Base-by-base conservation (phyloP, 345 rosid genomes). In the Geranium rotundifolium region DNA sequence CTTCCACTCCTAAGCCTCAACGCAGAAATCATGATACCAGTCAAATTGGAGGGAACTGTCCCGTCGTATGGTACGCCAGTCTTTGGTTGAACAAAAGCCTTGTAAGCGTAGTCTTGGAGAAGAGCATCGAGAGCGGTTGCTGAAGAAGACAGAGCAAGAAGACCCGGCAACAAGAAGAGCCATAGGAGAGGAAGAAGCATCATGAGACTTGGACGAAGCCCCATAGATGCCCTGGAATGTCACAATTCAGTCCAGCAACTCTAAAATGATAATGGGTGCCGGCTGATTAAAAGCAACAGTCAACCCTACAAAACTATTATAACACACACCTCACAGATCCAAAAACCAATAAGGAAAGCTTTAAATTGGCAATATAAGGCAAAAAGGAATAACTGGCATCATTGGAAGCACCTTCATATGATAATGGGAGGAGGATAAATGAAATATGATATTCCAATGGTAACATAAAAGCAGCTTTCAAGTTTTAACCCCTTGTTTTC, bases 1-100 rank as follows among this genome's bases (percentile, higher is more conserved):
- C 96, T 90, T n/a, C 96, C 99, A 49, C 85, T 82, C 70, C 95
- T 71, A 6, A 93, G 85, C 78, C 99, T 83, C 82, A 93, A 72
- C 55, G 85, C 97, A 1, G 96, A 69, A 54, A 93, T 50, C 72
- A 73, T 67, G 65, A 93, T 85, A 62, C 96, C 95, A 17, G 79
- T 76, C 65, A 93, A 79, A 71, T 88, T 84, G 0, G 85, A 71
- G 13, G 95, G 97, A 52, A 77, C 85, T 17, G 1, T 17, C 61
- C 71, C 97, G 17, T 81, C 74, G 59, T 85, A 90, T 16, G 76
- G 71, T 52, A 73, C 61, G 59, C 99, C 99, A 0, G 99, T 93
- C 65, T 63, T 85, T 0, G 99, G 96, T 17, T 69, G 83, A 67
- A 71, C 71, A 41, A 93, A 84, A 0, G 88, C 89, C 75, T 68